These are phyloP conservation scores for Primulina tabacum DNA, from an alignment of 257 asterid species.

Conservation along the genomic window DNA sequence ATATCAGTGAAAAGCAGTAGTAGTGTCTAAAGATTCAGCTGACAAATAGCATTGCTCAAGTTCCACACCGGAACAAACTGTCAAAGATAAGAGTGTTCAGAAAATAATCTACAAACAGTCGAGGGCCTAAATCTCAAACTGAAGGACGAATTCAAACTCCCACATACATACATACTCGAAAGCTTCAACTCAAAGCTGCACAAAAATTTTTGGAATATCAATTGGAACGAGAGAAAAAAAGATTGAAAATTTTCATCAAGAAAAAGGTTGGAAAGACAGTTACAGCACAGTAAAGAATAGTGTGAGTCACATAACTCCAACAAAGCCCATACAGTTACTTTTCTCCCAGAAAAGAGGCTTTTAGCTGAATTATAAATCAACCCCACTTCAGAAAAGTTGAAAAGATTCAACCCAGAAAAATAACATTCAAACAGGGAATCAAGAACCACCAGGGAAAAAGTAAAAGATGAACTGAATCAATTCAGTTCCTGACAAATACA, in stretches of 20 bases:
- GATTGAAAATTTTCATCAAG: conserved; percentile 5
- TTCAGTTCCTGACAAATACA: conserved; percentile 26
- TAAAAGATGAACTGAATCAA: conserved; percentile 16
- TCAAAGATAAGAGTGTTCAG: conserved; percentile 3
- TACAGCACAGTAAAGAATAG: conserved; percentile 24
- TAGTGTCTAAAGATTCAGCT: background rate
- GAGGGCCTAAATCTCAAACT: conserved; percentile 18
- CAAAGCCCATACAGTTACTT: conserved; percentile 20
- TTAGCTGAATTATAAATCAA: conserved; percentile 21
- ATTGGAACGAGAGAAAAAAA: background rate
- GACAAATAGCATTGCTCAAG: background rate
- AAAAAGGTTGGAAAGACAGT: conserved; percentile 1
- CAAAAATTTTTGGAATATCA: conserved; percentile 17
- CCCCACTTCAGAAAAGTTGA: conserved; percentile 24
- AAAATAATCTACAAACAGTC: background rate
- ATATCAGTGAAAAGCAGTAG: background rate
- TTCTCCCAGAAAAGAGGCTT: conserved; percentile 29
- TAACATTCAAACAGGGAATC: conserved; percentile 21
- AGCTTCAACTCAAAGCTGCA: conserved; percentile 18
- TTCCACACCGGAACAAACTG: conserved; percentile 2
- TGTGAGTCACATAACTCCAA: conserved; percentile 35
- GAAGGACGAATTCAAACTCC: background rate
- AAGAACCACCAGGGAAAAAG: conserved; percentile 28
- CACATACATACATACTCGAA: background rate
- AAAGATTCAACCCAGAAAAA: conserved; percentile 24